These are phyloP conservation scores for Claviceps sp. DNA, from an alignment of 2,329 filamentous ascomycete species.

Conservation along the genomic window DNA sequence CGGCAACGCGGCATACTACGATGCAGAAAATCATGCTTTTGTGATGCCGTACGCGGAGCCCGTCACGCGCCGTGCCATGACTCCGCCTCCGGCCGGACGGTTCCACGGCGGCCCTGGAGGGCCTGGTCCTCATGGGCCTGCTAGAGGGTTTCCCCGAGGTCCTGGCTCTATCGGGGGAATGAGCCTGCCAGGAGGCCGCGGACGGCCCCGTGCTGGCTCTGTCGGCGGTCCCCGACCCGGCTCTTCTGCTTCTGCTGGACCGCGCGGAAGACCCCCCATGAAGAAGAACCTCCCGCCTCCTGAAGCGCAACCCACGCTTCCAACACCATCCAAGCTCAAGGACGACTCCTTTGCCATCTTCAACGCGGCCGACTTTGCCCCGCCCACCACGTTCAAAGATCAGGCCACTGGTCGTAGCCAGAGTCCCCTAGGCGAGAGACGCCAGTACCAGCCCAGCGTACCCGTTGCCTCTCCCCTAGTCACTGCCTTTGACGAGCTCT, in stretches of 20 bases:
- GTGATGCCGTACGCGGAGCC: conserved; percentile 77
- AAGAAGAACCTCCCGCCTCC: conserved; percentile 54
- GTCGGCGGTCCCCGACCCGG: conserved; percentile 31
- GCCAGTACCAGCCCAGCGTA: conserved; percentile 63
- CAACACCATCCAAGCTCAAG: conserved; percentile 71
- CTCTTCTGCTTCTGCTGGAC: conserved; percentile 46
- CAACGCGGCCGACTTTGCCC: conserved; percentile 71
- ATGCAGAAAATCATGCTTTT: conserved; percentile 55
- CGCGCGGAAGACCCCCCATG: conserved; percentile 23
- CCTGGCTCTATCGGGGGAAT: conserved; percentile 36
- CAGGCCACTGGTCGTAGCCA: conserved; percentile 55
- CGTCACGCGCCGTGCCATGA: conserved; percentile 84
- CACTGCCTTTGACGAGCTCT: conserved; percentile 76
- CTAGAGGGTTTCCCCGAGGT: conserved; percentile 15
- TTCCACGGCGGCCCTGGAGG: conserved; percentile 24
- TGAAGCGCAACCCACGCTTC: conserved; percentile 57
- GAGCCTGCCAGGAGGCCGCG: conserved; percentile 30
- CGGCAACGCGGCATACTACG: conserved; percentile 53
- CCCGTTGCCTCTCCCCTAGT: conserved; percentile 65
- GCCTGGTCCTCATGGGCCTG: conserved; percentile 15
- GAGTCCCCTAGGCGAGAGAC: conserved; percentile 48
- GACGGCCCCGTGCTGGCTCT: conserved; percentile 42
- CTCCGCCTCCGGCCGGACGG: conserved; percentile 59
- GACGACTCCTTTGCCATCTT: conserved; percentile 66
- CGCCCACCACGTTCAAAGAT: conserved; percentile 54